Evolutionary conservation across 768 basidiomycete species (phyloP).

Genomic region (Lenzites betulinus): DNA sequence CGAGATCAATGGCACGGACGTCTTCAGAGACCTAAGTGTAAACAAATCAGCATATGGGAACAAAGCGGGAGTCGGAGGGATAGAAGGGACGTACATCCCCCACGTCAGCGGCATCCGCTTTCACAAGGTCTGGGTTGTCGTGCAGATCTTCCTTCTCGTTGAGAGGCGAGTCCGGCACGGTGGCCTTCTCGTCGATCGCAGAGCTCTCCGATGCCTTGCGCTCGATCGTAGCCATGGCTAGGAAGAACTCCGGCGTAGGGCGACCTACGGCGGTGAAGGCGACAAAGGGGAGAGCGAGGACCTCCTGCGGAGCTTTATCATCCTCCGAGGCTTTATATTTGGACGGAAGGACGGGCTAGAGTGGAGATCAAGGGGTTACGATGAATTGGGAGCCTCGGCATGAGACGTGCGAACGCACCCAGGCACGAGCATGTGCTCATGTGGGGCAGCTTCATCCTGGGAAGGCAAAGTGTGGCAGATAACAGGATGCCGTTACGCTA

Average conservation of each 20-base stretch:
- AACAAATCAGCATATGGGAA: neutral
- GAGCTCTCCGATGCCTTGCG: constrained; percentile 15
- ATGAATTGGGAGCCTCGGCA: neutral
- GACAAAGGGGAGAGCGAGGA: constrained; percentile 1
- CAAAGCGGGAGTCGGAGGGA: constrained; percentile 19
- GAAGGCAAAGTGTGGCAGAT: neutral
- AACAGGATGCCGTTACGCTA: neutral
- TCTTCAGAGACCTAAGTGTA: constrained; percentile 24
- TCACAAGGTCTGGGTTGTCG: constrained; percentile 3
- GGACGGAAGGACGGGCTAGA: neutral
- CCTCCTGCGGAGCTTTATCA: constrained; percentile 2
- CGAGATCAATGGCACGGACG: constrained; percentile 42
- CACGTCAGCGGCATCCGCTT: constrained; percentile 17
- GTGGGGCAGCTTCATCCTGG: neutral
- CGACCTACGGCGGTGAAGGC: constrained; percentile 1
- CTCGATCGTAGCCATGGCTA: constrained; percentile 23
- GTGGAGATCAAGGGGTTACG: neutral
- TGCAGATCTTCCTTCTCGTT: constrained; percentile 15
- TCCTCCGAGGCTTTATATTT: constrained; percentile 5
- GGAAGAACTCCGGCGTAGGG: neutral
- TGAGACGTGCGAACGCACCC: neutral
- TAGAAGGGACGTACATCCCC: constrained; percentile 35
- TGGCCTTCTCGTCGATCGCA: constrained; percentile 22
- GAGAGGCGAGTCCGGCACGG: neutral
- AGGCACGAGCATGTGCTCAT: constrained; percentile 1